Evolutionary conservation across 257 asterid species (phyloP).

Genomic region (Ballota nigra): DNA sequence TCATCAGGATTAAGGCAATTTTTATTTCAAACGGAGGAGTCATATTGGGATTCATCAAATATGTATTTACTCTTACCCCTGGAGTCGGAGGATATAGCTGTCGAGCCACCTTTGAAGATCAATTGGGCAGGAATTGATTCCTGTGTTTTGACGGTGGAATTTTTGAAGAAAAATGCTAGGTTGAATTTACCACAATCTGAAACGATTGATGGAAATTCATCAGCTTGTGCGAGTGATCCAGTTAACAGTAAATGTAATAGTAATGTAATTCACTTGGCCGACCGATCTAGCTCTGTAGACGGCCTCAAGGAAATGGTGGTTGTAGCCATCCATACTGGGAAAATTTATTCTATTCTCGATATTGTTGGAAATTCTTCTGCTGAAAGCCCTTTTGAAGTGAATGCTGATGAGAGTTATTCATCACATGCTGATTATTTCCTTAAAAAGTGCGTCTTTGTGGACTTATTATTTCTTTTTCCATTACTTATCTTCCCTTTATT

Average conservation of each 20-base stretch:
- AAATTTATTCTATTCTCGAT: constrained; percentile 63
- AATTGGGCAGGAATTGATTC: constrained; percentile 79
- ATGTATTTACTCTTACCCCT: constrained; percentile 87
- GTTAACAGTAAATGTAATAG: constrained; percentile 29
- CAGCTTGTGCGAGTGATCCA: constrained; percentile 23
- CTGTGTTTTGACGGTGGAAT: constrained; percentile 66
- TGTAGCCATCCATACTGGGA: constrained; percentile 86
- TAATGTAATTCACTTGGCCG: constrained; percentile 68
- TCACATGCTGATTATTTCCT: constrained; percentile 73
- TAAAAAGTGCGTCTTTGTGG: constrained; percentile 47
- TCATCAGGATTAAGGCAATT: constrained; percentile 58
- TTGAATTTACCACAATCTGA: constrained; percentile 42
- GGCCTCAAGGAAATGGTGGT: constrained; percentile 68
- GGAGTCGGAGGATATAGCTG: constrained; percentile 33
- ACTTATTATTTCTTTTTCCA: constrained; percentile 7
- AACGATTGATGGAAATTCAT: constrained; percentile 31
- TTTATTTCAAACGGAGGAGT: constrained; percentile 48
- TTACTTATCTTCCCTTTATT: neutral
- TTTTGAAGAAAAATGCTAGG: constrained; percentile 65
- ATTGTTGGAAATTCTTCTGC: constrained; percentile 51
- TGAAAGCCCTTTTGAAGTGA: constrained; percentile 74
- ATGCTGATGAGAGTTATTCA: constrained; percentile 43
- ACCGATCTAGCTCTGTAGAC: constrained; percentile 49
- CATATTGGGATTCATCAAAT: constrained; percentile 67
- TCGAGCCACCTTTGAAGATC: constrained; percentile 31